A percentile compares a stretch with the other conserved stretches of the same genome.
Conservation (phyloP, 139 green algal species). For the Pycnococcus provasolii region DNA sequence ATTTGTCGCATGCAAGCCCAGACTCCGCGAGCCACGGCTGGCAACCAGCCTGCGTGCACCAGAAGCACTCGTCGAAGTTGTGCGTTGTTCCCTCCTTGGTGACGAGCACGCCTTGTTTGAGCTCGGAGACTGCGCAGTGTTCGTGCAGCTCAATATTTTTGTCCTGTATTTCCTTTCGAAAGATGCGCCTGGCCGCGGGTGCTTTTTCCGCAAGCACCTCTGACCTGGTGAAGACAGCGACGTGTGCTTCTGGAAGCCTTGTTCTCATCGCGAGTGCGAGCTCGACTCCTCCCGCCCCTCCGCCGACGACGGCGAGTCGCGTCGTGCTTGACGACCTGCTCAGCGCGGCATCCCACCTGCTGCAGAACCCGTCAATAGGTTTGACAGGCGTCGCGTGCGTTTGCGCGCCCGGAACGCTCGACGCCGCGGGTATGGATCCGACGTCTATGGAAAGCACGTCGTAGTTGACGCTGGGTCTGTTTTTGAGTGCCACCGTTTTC, state of each 20-base stretch:
- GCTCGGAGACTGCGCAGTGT: constrained; percentile 27
- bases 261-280: constrained; percentile 61
- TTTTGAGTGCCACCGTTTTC: neutral
- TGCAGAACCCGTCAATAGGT: constrained; percentile 64
- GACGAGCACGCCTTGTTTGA: constrained; percentile 32
- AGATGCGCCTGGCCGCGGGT: constrained; percentile 6
- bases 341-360: constrained; percentile 28
- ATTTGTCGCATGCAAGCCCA: constrained; percentile 43
- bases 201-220: neutral
- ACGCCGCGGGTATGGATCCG: constrained; percentile 48
- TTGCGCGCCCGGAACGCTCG: constrained; percentile 47
- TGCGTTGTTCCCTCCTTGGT: constrained; percentile 29
- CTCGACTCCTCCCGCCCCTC: constrained; percentile 79
- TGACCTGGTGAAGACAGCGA: too few species aligned
- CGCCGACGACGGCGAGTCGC: constrained; percentile 71
- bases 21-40: constrained; percentile 54
- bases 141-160: constrained; percentile 29
- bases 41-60: constrained; percentile 64
- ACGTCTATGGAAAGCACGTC: constrained; percentile 85
- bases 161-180: neutral
- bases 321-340: neutral
- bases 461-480: constrained; percentile 57
- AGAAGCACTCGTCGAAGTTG: constrained; percentile 75
- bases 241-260: constrained; percentile 43
- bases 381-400: constrained; percentile 74